Evolutionary conservation across 129 eudicot species (phyloP), one percentile per base, ranked within the genome.

Genomic region (Oenanthe sinensis): DNA sequence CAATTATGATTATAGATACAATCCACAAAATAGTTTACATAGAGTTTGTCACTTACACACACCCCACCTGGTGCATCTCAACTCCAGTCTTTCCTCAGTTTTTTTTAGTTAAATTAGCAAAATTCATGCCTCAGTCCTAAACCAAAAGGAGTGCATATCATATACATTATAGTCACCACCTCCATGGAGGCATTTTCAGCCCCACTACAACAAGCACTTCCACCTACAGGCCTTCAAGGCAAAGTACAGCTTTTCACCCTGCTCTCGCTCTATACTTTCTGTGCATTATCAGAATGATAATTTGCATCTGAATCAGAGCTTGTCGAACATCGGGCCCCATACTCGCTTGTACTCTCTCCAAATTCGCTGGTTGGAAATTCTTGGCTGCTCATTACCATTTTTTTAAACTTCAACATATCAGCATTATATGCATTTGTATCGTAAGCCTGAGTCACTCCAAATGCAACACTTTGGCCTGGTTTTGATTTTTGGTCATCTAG

Each of bases 351-450:
- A 17, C 52, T 84, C 0, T 15, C 72, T n/a, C 82, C 81, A 39
- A 67, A 79, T 65, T 84, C 91, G 43, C 82, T 79, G 77, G 81
- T 77, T 13, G 83, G 26, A 70, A 60, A 52, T n/a, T 87, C 91
- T 54, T 81, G 75, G 58, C 84, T 84, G 19, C 82, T 24, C 87
- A 90, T 79, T 46, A 86, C 87, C 93, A 87, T 89, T 80, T 87
- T 78, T 76, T 84, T 89, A 69, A 91, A 91, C 75, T 87, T 87
- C 79, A 83, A 58, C 90, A 91, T 86, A 82, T 91, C 97, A 68
- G 92, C 90, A 55, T 86, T 89, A 80, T 89, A 87, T n/a, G 86
- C 89, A 71, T 69, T 42, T 15, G 93, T 87, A 78, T 91, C 90
- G 22, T 91, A 91, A 45, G 54, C 65, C 30, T 0, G 82, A 10